Percentiles rank a stretch among this genome's conserved stretches.
phyloP scores from a whole-genome alignment of 2,329 filamentous ascomycete species.

The Diaporthe citriasiana region DNA sequence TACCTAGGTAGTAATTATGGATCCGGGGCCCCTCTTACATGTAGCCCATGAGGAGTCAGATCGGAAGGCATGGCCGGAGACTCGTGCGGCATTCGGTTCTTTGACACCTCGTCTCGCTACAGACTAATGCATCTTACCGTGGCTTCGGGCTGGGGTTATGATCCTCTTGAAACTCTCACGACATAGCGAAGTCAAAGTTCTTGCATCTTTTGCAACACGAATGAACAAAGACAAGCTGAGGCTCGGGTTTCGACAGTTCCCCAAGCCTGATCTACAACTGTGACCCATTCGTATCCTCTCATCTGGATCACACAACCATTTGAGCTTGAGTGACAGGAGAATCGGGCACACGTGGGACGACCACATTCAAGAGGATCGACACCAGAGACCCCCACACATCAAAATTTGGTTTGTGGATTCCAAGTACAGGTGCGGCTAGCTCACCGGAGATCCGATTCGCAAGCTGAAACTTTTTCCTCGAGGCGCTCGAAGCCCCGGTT shows the following conservation, averaged over 20 bases:
- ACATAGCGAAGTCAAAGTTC: neutral
- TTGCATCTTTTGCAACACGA: neutral
- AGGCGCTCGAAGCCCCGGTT: neutral
- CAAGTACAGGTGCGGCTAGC: neutral
- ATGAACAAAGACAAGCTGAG: neutral
- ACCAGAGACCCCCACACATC: conserved; percentile 4
- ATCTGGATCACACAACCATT: conserved; percentile 3
- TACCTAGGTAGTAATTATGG: neutral
- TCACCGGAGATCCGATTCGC: neutral
- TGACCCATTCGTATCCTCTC: conserved; percentile 5
- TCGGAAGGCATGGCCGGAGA: neutral
- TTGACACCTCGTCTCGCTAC: neutral
- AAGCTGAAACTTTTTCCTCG: neutral
- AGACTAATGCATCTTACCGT: conserved; percentile 5
- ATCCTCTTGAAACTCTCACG: neutral
- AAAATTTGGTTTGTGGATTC: conserved; percentile 3
- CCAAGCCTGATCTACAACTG: neutral
- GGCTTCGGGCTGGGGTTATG: neutral
- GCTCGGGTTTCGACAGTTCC: too few relatives aligned
- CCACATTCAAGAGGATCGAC: neutral
- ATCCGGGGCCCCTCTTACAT: neutral
- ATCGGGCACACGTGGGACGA: conserved; percentile 1
- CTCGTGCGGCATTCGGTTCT: neutral
- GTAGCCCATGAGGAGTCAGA: neutral
- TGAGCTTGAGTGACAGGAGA: conserved; percentile 11